These are phyloP conservation scores for Aspergillus candidus DNA, from an alignment of 2,329 filamentous ascomycete genomes.

Conservation along the genomic window DNA sequence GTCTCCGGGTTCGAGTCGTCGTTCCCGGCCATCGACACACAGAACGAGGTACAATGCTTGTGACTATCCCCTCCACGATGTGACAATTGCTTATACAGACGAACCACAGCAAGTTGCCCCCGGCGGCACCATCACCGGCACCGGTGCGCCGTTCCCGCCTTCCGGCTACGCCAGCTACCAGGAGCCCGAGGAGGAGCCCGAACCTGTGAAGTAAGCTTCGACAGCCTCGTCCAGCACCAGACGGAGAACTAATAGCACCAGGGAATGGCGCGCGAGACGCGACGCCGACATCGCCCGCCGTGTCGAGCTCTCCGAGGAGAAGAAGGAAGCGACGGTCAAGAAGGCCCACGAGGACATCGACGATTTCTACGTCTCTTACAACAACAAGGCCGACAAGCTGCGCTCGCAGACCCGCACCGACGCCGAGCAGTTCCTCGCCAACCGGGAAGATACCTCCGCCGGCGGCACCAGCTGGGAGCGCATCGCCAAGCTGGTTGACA, in stretches of 20 bases:
- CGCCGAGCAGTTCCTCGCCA: constrained; percentile 84
- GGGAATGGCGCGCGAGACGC: constrained; percentile 84
- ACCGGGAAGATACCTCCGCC: constrained; percentile 83
- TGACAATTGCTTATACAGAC: no score
- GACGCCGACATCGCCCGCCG: constrained; percentile 78
- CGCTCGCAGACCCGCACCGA: constrained; percentile 84
- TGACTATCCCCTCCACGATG: no score
- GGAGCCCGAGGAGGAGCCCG: constrained; percentile 71
- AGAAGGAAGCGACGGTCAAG: constrained; percentile 78
- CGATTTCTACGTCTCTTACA: constrained; percentile 99
- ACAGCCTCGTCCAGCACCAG: not conserved
- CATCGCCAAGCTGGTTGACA: constrained; percentile 93
- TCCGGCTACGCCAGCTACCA: constrained; percentile 49
- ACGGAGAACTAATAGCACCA: constrained; percentile 16
- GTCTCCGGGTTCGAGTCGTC: constrained; percentile 72
- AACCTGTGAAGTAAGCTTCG: constrained; percentile 61
- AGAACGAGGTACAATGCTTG: constrained; percentile 57
- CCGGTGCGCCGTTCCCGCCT: constrained; percentile 51
- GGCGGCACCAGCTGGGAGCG: constrained; percentile 98
- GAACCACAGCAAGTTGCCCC: constrained; percentile 60
- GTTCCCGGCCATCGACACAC: constrained; percentile 74
- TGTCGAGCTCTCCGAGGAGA: constrained; percentile 72
- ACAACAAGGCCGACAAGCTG: constrained; percentile 92
- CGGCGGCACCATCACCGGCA: constrained; percentile 73
- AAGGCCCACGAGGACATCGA: constrained; percentile 93